phyloP scores from a whole-genome alignment of 495 filamentous ascomycete genomes.

The Podospora fimiseda region DNA sequence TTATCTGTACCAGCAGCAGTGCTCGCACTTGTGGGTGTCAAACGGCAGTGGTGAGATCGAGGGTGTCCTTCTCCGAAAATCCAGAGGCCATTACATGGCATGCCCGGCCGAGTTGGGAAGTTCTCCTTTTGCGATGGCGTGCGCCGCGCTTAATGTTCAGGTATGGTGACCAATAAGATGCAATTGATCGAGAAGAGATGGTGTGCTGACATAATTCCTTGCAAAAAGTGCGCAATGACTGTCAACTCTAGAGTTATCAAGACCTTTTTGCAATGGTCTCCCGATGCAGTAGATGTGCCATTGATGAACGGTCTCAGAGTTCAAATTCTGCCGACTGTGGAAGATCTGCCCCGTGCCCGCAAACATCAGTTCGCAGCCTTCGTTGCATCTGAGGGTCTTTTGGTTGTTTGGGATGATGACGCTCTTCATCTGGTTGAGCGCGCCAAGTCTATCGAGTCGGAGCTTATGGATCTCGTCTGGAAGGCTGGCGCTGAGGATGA shows the following conservation, averaged over 20 bases:
- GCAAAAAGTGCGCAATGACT: conserved; percentile 80
- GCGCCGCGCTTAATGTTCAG: conserved; percentile 62
- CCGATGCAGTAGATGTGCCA: conserved; percentile 66
- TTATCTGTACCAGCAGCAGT: conserved; percentile 74
- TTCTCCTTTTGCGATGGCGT: conserved; percentile 54
- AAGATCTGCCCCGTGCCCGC: conserved; percentile 58
- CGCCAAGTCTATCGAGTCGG: conserved; percentile 62
- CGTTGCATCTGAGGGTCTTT: conserved; percentile 57
- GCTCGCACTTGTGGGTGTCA: conserved; percentile 61
- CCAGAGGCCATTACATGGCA: conserved; percentile 58
- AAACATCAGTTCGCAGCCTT: conserved; percentile 76
- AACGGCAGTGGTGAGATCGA: conserved; percentile 60
- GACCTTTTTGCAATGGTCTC: conserved; percentile 64
- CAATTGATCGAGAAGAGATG: too few species aligned
- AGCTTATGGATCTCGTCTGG: conserved; percentile 71
- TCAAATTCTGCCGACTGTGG: conserved; percentile 64
- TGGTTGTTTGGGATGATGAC: conserved; percentile 76
- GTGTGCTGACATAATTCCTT: background rate
- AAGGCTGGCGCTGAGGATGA: conserved; percentile 44
- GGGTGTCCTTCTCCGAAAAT: conserved; percentile 64
- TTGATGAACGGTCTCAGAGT: conserved; percentile 66
- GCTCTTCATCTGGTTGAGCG: conserved; percentile 58
- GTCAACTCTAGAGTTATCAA: conserved; percentile 71
- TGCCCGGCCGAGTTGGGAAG: conserved; percentile 56
- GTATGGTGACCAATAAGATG: conserved; percentile 41